These are phyloP conservation scores for Rhytidhysteron rufulum DNA, from an alignment of 2,329 filamentous ascomycete species.

Conservation along the genomic window DNA sequence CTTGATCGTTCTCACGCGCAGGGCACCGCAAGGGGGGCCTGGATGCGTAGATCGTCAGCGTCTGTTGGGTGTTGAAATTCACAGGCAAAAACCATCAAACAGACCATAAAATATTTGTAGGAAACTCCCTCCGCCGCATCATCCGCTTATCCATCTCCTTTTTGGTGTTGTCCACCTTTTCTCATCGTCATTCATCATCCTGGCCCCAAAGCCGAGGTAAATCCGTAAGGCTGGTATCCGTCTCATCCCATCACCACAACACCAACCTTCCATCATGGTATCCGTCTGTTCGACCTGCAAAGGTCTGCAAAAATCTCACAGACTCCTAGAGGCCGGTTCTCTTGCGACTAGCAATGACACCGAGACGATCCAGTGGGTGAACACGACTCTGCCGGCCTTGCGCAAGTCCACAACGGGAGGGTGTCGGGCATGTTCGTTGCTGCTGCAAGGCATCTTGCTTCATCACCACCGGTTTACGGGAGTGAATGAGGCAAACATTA, in stretches of 20 bases:
- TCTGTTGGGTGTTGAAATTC: not conserved
- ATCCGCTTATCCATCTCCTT: not conserved
- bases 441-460: constrained; percentile 29
- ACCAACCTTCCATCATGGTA: constrained; percentile 23
- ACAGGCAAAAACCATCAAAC: not conserved
- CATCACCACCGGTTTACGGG: constrained; percentile 27
- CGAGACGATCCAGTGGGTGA: constrained; percentile 19
- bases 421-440: constrained; percentile 30
- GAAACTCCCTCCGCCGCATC: not conserved
- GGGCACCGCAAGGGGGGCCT: constrained; percentile 1
- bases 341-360: constrained; percentile 9
- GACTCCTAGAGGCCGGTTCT: constrained; percentile 10
- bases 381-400: constrained; percentile 25
- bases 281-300: constrained; percentile 29
- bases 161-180: not conserved
- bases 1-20: constrained; percentile 3
- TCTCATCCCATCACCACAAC: constrained; percentile 5
- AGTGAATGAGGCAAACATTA: constrained; percentile 20
- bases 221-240: constrained; percentile 1
- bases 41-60: constrained; percentile 6
- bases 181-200: not conserved
- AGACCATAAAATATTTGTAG: not conserved
- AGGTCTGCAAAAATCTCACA: constrained; percentile 29
- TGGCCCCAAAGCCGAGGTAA: not conserved
- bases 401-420: constrained; percentile 21